Conservation (phyloP, 768 basidiomycete genomes). For the Lactarius evosmus region DNA sequence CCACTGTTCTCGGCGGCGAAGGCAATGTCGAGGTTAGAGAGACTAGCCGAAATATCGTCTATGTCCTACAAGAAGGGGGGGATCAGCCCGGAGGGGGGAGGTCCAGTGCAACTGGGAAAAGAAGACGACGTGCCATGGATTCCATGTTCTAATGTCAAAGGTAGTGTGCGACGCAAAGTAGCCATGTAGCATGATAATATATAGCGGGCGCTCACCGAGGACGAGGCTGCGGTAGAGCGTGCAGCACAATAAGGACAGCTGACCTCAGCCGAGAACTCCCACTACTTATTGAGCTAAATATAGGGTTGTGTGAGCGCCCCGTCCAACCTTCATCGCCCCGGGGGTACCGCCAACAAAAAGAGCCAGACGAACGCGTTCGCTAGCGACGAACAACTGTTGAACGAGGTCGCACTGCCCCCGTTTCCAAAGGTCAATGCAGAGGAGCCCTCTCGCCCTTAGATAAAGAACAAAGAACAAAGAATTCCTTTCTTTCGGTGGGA, state of each 20-base stretch:
- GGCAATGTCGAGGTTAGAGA: slow-evolving; percentile 10
- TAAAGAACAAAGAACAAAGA: neutral
- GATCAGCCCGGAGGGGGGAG: neutral
- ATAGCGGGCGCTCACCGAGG: slow-evolving; percentile 9
- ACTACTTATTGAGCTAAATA: neutral
- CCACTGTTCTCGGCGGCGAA: neutral
- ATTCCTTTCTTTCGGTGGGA: neutral
- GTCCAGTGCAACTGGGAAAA: neutral
- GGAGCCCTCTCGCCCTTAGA: neutral
- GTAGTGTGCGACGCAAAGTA: neutral
- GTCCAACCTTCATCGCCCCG: neutral
- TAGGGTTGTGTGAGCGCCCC: neutral
- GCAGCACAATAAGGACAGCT: slow-evolving; percentile 6
- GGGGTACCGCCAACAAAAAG: neutral
- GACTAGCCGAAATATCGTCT: neutral
- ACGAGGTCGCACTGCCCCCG: neutral
- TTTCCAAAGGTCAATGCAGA: neutral
- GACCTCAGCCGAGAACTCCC: neutral
- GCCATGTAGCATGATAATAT: neutral
- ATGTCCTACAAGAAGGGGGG: slow-evolving; percentile 3
- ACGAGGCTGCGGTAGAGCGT: neutral
- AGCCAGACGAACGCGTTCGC: neutral
- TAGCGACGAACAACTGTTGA: neutral
- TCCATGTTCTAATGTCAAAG: slow-evolving; percentile 4
- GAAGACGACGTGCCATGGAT: slow-evolving; percentile 8